Evolutionary conservation across 1,139 yeast species (phyloP).

Genomic region (Geotrichum cucujoidarum): DNA sequence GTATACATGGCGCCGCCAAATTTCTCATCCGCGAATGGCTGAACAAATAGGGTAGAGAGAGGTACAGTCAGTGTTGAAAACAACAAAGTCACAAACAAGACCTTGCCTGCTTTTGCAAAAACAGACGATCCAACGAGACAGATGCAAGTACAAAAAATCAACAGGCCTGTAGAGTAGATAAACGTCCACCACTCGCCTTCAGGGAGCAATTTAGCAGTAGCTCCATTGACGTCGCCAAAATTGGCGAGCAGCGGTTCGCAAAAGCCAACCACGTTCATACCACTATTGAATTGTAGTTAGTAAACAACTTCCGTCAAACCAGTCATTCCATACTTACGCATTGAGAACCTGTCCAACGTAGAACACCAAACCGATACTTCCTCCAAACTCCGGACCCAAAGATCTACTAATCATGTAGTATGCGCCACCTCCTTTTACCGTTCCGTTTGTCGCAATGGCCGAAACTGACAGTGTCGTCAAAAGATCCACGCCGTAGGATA

Average conservation of each 20-base stretch:
- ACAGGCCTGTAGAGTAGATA: conserved; percentile 57
- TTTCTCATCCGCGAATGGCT: conserved; percentile 52
- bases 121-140: conserved; percentile 79
- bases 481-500: conserved; percentile 60
- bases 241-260: conserved; percentile 67
- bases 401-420: conserved; percentile 77
- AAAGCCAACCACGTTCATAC: conserved; percentile 75
- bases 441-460: conserved; percentile 79
- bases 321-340: conserved; percentile 43
- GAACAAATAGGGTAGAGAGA: conserved; percentile 59
- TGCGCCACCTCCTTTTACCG: conserved; percentile 81
- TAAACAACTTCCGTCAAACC: too few relatives aligned
- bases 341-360: conserved; percentile 73
- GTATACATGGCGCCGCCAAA: conserved; percentile 50
- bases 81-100: conserved; percentile 63
- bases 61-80: conserved; percentile 80
- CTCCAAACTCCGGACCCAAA: conserved; percentile 80
- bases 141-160: conserved; percentile 67
- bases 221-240: conserved; percentile 57
- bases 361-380: conserved; percentile 75
- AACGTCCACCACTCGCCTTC: conserved; percentile 55
- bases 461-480: conserved; percentile 69
- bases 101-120: conserved; percentile 78
- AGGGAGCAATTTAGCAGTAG: conserved; percentile 49
- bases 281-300: conserved; percentile 33